phyloP scores from a whole-genome alignment of 371 early-diverging fungal species.

The Rhizopus sp. region DNA sequence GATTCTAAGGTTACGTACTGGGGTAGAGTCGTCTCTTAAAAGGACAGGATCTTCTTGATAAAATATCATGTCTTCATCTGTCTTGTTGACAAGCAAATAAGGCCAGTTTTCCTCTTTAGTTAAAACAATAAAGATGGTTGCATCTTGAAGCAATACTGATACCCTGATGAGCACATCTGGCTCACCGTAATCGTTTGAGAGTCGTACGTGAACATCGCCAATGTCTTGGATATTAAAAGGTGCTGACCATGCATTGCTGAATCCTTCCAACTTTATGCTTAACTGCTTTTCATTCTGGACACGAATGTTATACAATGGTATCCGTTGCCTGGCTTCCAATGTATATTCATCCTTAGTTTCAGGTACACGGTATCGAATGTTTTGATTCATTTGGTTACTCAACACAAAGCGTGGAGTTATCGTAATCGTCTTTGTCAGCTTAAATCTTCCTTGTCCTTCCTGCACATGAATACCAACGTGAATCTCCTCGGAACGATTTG shows the following conservation, averaged over 20 bases:
- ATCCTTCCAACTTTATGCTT: slow-evolving; percentile 69
- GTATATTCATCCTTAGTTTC: slow-evolving; percentile 55
- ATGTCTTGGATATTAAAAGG: slow-evolving; percentile 89
- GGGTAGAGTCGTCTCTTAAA: slow-evolving; percentile 33
- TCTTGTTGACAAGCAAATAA: slow-evolving; percentile 85
- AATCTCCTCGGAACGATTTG: slow-evolving; percentile 57
- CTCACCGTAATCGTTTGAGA: slow-evolving; percentile 56
- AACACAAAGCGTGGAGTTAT: slow-evolving; percentile 92
- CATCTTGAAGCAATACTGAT: slow-evolving; percentile 79
- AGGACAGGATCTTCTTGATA: slow-evolving; percentile 68
- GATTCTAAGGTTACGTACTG: slow-evolving; percentile 27
- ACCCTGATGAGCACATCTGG: slow-evolving; percentile 74
- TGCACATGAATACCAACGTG: slow-evolving; percentile 87
- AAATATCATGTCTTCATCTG: slow-evolving; percentile 75
- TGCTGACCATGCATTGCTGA: slow-evolving; percentile 85
- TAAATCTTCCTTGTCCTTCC: slow-evolving; percentile 72
- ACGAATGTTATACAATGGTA: slow-evolving; percentile 72
- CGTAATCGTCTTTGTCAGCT: slow-evolving; percentile 84
- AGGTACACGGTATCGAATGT: slow-evolving; percentile 76
- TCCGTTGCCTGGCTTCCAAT: slow-evolving; percentile 60
- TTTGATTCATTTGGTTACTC: slow-evolving; percentile 76
- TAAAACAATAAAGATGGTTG: slow-evolving; percentile 87
- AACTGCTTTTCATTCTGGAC: slow-evolving; percentile 66
- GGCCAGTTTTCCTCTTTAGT: slow-evolving; percentile 90
- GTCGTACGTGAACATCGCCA: slow-evolving; percentile 80